Evolutionary conservation across 805 yeast species (phyloP), one percentile per base, ranked within the genome.

Genomic region (Barnettozyma pratensis): DNA sequence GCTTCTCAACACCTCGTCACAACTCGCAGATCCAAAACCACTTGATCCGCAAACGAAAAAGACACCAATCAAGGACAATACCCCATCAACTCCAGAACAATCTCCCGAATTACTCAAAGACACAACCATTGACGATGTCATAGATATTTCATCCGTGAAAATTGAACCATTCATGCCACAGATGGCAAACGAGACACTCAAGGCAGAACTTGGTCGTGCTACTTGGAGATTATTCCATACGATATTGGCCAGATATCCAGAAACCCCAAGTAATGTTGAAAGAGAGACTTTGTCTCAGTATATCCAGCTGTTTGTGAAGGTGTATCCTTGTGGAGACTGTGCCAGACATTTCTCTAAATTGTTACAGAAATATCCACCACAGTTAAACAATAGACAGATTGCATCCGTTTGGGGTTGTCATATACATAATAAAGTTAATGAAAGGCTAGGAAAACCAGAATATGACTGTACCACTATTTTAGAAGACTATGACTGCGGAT

Each of bases 381-480:
- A 94, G 61, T 75, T 85, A 4, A 72, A 80, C 7, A 75, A 85
- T 26, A 74, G 96, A 49, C 80, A 81, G 52, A 77, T 80, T 4
- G 98, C 99, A 1, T 89, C 96, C 0, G 69, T 87, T 54, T 94
- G 99, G 99, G 99, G 99, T 1, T 94, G 99, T 63, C 85, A 85
- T 60, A 73, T 91, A 5, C 98, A 91, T 68, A 91, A 92, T 64
- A 75, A 81, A 60, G 97, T 91, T 35, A 92, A 92, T 65, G 79
- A 78, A 46, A 71, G 84, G 45, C 72, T 91, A 40, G 73, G 73
- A 5, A 88, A 91, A 57, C 79, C 76, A 1, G 71, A 74, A 14
- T 94, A 89, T 64, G 97, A 94, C 64, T 94, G 99, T 64, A 74
- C 87, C 2, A 80, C 77, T 7, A 85, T 94, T 48, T 70, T 87